Evolutionary conservation across 2,329 filamentous ascomycete genomes (phyloP), one percentile per base, ranked within the genome.

Genomic region (Fusarium agapanthi): DNA sequence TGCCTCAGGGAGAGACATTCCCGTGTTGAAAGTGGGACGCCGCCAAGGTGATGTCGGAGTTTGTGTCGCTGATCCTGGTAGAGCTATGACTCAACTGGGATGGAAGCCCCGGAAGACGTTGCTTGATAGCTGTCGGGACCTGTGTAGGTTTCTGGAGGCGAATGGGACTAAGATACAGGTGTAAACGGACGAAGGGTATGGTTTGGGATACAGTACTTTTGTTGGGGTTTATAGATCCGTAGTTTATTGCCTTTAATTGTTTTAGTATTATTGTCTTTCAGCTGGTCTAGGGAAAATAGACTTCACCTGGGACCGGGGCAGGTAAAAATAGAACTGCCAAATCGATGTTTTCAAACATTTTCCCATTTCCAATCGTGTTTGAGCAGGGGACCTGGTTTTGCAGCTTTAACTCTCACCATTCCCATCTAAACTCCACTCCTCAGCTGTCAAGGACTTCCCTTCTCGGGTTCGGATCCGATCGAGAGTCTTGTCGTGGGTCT

Each of bases 1-100:
- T 2, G 45, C 61, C 6, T 64, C 61, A 3, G 56, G 61, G 2
- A 61, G 44, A 26, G 44, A 34, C 1, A 64, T 64, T 11, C 32
- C 61, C 30, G 35, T 62, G 12, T 2, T 22, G 22, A 24, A 44
- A 22, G 57, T 44, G 3, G 56, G 56, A 6, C 61, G 56, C 10
- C 61, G 61, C 2, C 44, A 61, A 12, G 61, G 61, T 15, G 61
- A 64, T 12, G 61, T 64, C 2, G 61, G 56, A 13, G 79, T 78
- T 44, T 85, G 83, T 59, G 82, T 85, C 2, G 85, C 84, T 4
- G 81, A 80, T 55, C 82, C 82, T 22, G 76, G 78, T 26, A 80
- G 83, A 28, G 84, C 84, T 6, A 75, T 75, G 41, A 71, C 76
- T 11, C 84, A 86, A 74, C 78, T 86, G 12, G 84, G 82, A n/a